Evolutionary conservation across 2,329 filamentous ascomycete species (phyloP).

Genomic region (Byssothecium circinans): DNA sequence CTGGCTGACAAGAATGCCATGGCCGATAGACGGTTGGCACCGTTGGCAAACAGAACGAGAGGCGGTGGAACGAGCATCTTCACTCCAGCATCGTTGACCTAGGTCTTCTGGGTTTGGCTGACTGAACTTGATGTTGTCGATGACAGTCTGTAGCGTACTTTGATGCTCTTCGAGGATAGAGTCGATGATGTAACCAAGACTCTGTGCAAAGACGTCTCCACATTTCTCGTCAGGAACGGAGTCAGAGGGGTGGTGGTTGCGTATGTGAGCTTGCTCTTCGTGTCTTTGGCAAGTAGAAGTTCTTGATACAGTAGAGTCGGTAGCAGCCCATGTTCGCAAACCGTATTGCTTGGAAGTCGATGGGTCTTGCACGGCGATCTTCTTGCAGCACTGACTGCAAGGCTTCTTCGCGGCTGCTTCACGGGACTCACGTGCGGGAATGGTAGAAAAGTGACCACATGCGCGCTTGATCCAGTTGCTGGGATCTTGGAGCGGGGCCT

Average conservation of each 20-base stretch:
- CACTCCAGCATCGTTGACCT: constrained; percentile 16
- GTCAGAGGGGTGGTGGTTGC: constrained; percentile 16
- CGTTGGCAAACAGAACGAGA: constrained; percentile 7
- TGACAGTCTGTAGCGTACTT: constrained; percentile 42
- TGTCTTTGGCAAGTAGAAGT: constrained; percentile 9
- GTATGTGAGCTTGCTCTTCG: constrained; percentile 3
- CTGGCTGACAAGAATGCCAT: constrained; percentile 8
- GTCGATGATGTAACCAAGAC: constrained; percentile 45
- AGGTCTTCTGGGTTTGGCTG: constrained; percentile 23
- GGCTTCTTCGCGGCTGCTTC: constrained; percentile 17
- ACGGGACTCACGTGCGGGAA: constrained; percentile 13
- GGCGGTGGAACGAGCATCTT: constrained; percentile 3
- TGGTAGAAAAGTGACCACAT: constrained; percentile 34
- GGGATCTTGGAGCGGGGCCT: constrained; percentile 23
- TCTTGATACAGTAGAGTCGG: constrained; percentile 16
- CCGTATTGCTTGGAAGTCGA: constrained; percentile 6
- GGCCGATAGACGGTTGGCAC: constrained; percentile 1
- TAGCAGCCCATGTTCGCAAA: constrained; percentile 12
- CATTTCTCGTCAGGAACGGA: constrained; percentile 18
- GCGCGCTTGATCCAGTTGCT: constrained; percentile 29
- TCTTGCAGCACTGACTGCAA: constrained; percentile 22
- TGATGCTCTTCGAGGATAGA: constrained; percentile 46
- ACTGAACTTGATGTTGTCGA: constrained; percentile 41
- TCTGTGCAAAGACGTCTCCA: constrained; percentile 32
- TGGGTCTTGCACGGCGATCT: constrained; percentile 12